phyloP scores from a whole-genome alignment of 2,329 filamentous ascomycete genomes.

The Beauveria bassiana region DNA sequence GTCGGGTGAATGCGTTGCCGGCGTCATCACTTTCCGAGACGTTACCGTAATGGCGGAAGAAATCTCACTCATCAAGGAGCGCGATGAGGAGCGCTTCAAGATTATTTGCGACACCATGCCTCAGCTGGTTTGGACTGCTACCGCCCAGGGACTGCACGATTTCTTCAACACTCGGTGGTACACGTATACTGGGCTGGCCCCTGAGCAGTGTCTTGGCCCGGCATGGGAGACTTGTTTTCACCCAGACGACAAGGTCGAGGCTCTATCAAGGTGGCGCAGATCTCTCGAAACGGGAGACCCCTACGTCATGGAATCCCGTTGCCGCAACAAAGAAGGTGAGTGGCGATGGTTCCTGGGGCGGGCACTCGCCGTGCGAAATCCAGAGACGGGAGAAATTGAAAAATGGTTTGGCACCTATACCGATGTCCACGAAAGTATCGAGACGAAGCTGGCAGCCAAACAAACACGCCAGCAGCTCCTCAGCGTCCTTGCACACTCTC shows the following conservation, averaged over 20 bases:
- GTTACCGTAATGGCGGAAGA: conserved; percentile 62
- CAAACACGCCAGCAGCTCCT: conserved; percentile 62
- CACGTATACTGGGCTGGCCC: conserved; percentile 62
- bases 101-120: conserved; percentile 69
- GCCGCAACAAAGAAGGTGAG: conserved; percentile 55
- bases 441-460: conserved; percentile 58
- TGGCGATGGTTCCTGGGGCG: conserved; percentile 75
- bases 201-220: conserved; percentile 53
- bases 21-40: conserved; percentile 64
- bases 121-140: conserved; percentile 67
- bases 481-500: conserved; percentile 66
- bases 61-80: conserved; percentile 60
- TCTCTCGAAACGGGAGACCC: conserved; percentile 59
- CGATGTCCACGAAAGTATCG: conserved; percentile 68
- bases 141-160: conserved; percentile 56
- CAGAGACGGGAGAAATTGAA: conserved; percentile 58
- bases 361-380: conserved; percentile 59
- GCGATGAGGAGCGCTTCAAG: conserved; percentile 67
- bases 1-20: conserved; percentile 65
- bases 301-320: conserved; percentile 65
- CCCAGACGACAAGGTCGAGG: conserved; percentile 57
- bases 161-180: conserved; percentile 77
- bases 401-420: conserved; percentile 81
- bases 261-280: conserved; percentile 49
- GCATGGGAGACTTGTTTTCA: conserved; percentile 61